Conservation (phyloP, 371 early-diverging fungal genomes). For the Coemansia sp. region DNA sequence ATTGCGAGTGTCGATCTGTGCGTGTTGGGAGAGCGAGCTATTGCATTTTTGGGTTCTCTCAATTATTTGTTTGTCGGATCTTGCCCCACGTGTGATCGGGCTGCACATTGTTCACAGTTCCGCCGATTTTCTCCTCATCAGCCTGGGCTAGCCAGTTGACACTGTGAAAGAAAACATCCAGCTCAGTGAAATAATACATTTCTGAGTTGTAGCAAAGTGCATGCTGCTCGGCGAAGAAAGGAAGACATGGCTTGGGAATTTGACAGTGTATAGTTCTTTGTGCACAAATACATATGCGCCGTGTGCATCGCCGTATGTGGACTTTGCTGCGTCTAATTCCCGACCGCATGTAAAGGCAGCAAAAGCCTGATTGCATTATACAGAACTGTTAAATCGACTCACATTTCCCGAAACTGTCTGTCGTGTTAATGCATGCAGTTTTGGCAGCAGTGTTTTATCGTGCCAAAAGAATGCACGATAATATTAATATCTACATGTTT, state of each 20-base stretch:
- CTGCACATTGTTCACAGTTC: not conserved
- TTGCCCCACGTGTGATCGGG: not conserved
- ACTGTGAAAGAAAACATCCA: too few relatives aligned
- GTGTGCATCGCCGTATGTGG: not conserved
- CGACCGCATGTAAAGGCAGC: not conserved
- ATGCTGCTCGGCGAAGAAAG: too few relatives aligned
- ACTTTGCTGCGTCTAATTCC: conserved; percentile 1
- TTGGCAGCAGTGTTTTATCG: not conserved
- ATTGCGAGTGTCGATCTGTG: not conserved
- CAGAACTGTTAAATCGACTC: not conserved
- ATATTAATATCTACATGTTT: not conserved
- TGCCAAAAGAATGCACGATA: not conserved
- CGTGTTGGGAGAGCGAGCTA: not conserved
- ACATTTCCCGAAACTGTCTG: not conserved
- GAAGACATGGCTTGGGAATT: too few relatives aligned
- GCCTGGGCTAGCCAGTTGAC: too few relatives aligned
- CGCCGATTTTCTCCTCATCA: not conserved
- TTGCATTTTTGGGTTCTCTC: not conserved
- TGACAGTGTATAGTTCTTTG: not conserved
- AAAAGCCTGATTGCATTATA: not conserved
- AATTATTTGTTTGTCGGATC: too few relatives aligned
- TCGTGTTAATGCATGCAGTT: not conserved
- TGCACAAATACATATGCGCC: not conserved
- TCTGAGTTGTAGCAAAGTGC: too few relatives aligned
- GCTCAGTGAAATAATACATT: too few relatives aligned